A percentile compares a stretch with the other conserved stretches of the same genome.
Evolutionary conservation across 768 basidiomycete genomes (phyloP).

Genomic region (Tephrocybe sp.): DNA sequence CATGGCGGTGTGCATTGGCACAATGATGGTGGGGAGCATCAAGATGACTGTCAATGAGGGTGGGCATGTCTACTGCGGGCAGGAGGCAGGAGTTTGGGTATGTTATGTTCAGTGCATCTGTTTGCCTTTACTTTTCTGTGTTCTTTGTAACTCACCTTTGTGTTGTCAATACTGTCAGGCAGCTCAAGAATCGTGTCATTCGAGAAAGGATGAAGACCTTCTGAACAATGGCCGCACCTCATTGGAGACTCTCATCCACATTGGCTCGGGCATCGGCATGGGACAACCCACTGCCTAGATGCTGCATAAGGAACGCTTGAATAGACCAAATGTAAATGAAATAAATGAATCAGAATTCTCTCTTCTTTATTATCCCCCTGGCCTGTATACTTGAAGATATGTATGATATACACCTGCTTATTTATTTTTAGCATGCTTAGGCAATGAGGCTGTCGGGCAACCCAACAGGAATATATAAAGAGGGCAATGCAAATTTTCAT

Average conservation of each 20-base stretch:
- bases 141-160: constrained; percentile 49
- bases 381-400: too few species aligned
- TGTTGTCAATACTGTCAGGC: constrained; percentile 93
- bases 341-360: too few species aligned
- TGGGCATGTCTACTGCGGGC: constrained; percentile 71
- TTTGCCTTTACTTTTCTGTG: background rate
- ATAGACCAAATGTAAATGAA: background rate
- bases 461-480: too few species aligned
- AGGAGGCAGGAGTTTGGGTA: constrained; percentile 93
- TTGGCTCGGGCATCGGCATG: constrained; percentile 81
- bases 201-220: constrained; percentile 90
- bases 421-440: too few species aligned
- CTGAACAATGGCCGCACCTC: constrained; percentile 80
- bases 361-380: too few species aligned
- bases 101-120: constrained; percentile 84
- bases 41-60: constrained; percentile 85
- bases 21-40: constrained; percentile 96
- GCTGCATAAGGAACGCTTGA: too few species aligned
- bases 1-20: constrained; percentile 89
- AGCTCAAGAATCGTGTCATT: constrained; percentile 91
- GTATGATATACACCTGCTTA: too few species aligned
- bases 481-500: too few species aligned
- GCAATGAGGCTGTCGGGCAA: too few species aligned
- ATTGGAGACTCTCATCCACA: constrained; percentile 88
- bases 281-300: too few species aligned